Evolutionary conservation across 2,329 filamentous ascomycete species (phyloP).

Genomic region (Phialophora chinensis): DNA sequence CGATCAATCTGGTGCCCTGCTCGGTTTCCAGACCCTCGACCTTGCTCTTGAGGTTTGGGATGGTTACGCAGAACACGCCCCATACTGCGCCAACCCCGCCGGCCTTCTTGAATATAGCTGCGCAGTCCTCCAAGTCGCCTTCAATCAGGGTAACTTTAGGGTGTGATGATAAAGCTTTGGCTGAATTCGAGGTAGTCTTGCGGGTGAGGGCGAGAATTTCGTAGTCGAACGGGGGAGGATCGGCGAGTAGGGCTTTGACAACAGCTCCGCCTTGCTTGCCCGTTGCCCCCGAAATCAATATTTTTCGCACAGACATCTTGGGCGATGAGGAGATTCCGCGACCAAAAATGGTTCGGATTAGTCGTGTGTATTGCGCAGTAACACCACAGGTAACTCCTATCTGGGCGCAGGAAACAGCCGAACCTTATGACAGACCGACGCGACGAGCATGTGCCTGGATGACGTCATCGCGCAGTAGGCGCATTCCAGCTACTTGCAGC

Average conservation of each 20-base stretch:
- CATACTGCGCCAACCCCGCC: conserved; percentile 54
- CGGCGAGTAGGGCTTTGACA: conserved; percentile 43
- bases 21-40: conserved; percentile 50
- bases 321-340: background rate
- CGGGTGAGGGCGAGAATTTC: conserved; percentile 59
- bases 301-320: conserved; percentile 30
- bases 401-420: background rate
- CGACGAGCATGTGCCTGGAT: background rate
- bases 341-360: background rate
- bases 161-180: conserved; percentile 51
- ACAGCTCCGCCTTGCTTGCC: conserved; percentile 51
- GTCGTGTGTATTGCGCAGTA: background rate
- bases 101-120: conserved; percentile 57
- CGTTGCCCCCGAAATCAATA: conserved; percentile 50
- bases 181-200: conserved; percentile 57
- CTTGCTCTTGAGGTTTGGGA: conserved; percentile 49
- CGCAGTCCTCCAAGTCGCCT: conserved; percentile 62
- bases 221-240: conserved; percentile 45
- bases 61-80: conserved; percentile 69
- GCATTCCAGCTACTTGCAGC: background rate
- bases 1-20: conserved; percentile 65
- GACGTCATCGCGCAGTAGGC: background rate
- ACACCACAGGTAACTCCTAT: background rate
- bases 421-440: too few relatives aligned
- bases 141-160: conserved; percentile 62